Evolutionary conservation across 164 flowering plant species (phyloP).

Genomic region (Magnolia kwangsiensis): DNA sequence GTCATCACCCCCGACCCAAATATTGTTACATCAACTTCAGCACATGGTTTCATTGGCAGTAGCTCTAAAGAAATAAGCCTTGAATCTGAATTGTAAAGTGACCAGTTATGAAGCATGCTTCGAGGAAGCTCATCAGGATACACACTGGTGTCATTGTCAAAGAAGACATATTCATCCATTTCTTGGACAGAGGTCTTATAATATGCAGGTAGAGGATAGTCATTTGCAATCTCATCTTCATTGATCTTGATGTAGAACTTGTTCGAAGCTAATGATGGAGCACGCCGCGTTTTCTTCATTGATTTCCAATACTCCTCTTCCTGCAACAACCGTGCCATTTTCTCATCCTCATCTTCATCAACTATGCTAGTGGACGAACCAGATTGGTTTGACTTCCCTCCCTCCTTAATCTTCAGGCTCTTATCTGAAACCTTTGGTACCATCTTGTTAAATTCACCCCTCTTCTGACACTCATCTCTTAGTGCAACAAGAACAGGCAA

Average conservation of each 20-base stretch:
- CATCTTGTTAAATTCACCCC: conserved; percentile 15
- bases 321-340: conserved; percentile 65
- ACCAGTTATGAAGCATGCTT: conserved; percentile 89
- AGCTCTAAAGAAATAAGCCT: conserved; percentile 84
- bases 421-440: conserved; percentile 21
- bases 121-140: conserved; percentile 60
- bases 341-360: conserved; percentile 67
- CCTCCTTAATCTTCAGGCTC: conserved; percentile 30
- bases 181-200: conserved; percentile 59
- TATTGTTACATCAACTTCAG: conserved; percentile 76
- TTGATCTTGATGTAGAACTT: conserved; percentile 76
- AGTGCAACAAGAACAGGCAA: conserved; percentile 63
- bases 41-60: conserved; percentile 84
- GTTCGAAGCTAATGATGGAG: conserved; percentile 26
- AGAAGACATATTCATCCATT: conserved; percentile 69
- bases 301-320: conserved; percentile 75
- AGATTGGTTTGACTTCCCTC: conserved; percentile 12
- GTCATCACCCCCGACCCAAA: conserved; percentile 89
- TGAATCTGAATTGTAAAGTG: conserved; percentile 85
- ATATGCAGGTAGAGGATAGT: conserved; percentile 87
- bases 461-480: conserved; percentile 50
- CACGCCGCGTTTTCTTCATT: conserved; percentile 41
- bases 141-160: conserved; percentile 48
- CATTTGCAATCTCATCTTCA: conserved; percentile 93
- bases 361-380: conserved; percentile 9